Evolutionary conservation across 352 stramenopile genomes (phyloP), one percentile per base, ranked within the genome.

Genomic region (Phytopythium ostracodes): DNA sequence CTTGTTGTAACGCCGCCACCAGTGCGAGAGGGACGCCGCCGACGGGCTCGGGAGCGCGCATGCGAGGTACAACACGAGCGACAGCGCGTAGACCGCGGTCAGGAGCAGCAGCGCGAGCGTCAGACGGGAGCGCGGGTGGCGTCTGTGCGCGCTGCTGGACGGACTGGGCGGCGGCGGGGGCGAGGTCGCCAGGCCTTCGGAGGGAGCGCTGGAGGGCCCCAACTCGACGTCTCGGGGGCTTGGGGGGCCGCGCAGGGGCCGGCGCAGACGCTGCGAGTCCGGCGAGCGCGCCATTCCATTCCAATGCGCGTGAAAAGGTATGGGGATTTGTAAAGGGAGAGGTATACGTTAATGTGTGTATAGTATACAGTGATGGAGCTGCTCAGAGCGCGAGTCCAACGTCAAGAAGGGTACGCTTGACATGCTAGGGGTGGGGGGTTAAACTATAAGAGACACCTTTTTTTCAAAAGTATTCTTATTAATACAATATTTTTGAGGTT

Each of bases 191-290:
- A 33, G 29, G 7, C 4, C 29, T 8, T 33, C 7, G 29, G 29
- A 7, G 7, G 29, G 29, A 33, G n/a, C 7, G 20, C 0, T 15
- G 12, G 43, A 6, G 43, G 43, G 20, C 43, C 43, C 43, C 17
- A 0, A 27, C 22, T 33, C 44, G 6, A 51, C 44, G 44, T 51
- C 44, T n/a, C 44, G n/a, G 22, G 44, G 44, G 22, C 44, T 51
- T 3, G 44, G 0, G 22, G 44, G 44, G 8, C 0, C 24, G n/a
- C 29, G 31, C 29, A 27, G 27, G 5, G 27, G 27, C 51, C 51
- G 29, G 31, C 51, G 51, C 51, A 46, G 51, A 31, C 51, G 49
- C 49, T 55, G 49, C 29, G 51, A 40, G 51, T 57, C 51, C 51
- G 27, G 12, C 29, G 29, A 29, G 46, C 24, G 46, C 36, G 8